Evolutionary conservation across 768 basidiomycete genomes (phyloP).

Genomic region (Calocybe cyanea): DNA sequence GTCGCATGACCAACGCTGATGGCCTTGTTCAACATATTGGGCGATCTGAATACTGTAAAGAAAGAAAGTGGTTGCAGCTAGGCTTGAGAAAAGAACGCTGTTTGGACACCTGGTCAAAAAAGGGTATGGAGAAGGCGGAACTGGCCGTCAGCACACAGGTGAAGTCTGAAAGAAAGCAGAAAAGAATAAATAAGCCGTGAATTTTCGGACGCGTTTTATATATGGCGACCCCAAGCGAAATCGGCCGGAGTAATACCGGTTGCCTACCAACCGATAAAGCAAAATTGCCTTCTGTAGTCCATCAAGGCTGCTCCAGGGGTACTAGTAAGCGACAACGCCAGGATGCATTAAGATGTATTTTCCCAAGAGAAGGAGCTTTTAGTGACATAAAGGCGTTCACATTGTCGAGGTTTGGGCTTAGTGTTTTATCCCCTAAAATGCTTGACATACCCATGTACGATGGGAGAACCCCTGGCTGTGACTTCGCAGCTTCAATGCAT

Average conservation of each 20-base stretch:
- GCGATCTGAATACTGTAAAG: constrained; percentile 4
- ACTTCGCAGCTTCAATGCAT: too few species aligned
- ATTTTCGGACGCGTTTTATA: constrained; percentile 5
- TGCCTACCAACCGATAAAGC: constrained; percentile 8
- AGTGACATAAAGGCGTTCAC: too few species aligned
- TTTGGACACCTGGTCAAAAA: constrained; percentile 44
- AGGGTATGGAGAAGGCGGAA: constrained; percentile 22
- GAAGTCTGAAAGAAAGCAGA: constrained; percentile 12
- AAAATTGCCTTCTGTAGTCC: not conserved
- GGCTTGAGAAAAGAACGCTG: constrained; percentile 13
- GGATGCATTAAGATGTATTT: not conserved
- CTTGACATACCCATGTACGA: too few species aligned
- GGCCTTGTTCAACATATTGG: constrained; percentile 28
- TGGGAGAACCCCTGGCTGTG: too few species aligned
- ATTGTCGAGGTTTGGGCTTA: too few species aligned
- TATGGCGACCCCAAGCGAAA: not conserved
- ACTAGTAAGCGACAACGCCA: too few species aligned
- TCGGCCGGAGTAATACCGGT: constrained; percentile 12
- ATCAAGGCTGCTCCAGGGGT: too few species aligned
- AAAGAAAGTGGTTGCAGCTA: constrained; percentile 19
- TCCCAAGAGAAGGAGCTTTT: not conserved
- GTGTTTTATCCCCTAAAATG: too few species aligned
- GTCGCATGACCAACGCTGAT: constrained; percentile 22
- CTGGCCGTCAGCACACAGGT: constrained; percentile 43
- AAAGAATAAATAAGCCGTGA: constrained; percentile 7